Evolutionary conservation across 75 land plant species (phyloP), one percentile per base, ranked within the genome.

Genomic region (Sequoia sempervirens): DNA sequence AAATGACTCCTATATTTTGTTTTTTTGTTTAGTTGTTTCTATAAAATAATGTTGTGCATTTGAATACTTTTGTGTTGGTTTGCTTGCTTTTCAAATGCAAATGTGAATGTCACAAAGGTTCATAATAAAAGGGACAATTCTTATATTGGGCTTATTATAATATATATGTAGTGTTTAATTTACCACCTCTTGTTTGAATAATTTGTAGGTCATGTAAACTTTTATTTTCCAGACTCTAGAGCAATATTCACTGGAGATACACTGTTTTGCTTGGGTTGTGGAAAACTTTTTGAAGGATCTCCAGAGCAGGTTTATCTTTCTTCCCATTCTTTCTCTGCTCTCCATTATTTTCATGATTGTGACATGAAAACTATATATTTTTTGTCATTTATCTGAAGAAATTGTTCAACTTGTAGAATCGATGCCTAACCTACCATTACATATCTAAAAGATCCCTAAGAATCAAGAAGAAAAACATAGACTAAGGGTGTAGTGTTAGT

Each of bases 191-290:
- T 43, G 30, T 28, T 82, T 30, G 79, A 79, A 43, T 13, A 30
- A 37, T 45, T 40, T 75, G 58, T 93, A 97, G 99, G 99, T 5
- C 99, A 97, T 86, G 91, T 93, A 18, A 90, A 96, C 85, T 95
- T 88, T 84, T 93, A 95, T 83, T 97, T 97, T 85, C 92, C 96
- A 43, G 89, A 87, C 13, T 87, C 89, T 13, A 89, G 84, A 80
- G 94, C 95, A 70, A 89, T 97, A 41, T 97, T 97, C 81, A 95
- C 99, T 46, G 99, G 99, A 75, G 99, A 97, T 82, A 97, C 99
- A 5, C 88, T 97, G 56, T 97, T 97, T 86, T 94, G 96, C 79
- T 89, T 97, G 68, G 95, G 96, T 52, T 97, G 99, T 90, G 99
- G 99, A 74, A 94, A 97, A 83, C 92, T 97, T 84, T 97, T 97